A percentile compares a stretch with the other conserved stretches of the same genome.
These are phyloP conservation scores for Chiua virens DNA, from an alignment of 768 basidiomycete genomes.

Conservation along the genomic window DNA sequence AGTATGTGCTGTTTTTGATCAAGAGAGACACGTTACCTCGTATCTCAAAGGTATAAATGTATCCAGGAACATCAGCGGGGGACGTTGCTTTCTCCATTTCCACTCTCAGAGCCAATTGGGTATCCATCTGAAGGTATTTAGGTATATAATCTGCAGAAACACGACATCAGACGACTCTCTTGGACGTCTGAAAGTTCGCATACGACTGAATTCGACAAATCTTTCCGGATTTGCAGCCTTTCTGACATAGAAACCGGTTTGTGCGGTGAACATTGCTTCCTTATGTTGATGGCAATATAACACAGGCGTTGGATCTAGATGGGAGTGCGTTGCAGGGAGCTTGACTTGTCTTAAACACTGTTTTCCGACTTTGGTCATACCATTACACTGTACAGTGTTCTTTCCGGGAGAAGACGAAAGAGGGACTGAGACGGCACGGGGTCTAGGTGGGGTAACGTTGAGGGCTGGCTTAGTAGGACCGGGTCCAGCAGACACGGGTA, in stretches of 20 bases:
- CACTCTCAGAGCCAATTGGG: conserved; percentile 53
- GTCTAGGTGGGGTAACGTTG: conserved; percentile 15
- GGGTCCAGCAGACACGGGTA: conserved; percentile 1
- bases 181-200: conserved; percentile 10
- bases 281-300: conserved; percentile 68
- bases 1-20: not conserved
- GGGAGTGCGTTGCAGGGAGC: conserved; percentile 29
- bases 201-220: conserved; percentile 63
- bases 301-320: conserved; percentile 27
- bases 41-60: conserved; percentile 83
- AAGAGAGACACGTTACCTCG: conserved; percentile 46
- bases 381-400: conserved; percentile 52
- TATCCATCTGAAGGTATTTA: conserved; percentile 56
- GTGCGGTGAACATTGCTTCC: conserved; percentile 46
- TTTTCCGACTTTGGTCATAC: conserved; percentile 61
- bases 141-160: conserved; percentile 64
- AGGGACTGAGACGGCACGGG: conserved; percentile 21
- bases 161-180: conserved; percentile 5
- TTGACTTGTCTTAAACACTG: conserved; percentile 64
- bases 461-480: conserved; percentile 12
- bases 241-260: conserved; percentile 58
- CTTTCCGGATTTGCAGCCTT: conserved; percentile 37
- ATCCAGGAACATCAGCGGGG: conserved; percentile 62
- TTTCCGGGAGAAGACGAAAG: conserved; percentile 18
- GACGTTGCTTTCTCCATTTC: conserved; percentile 59